Evolutionary conservation across 805 yeast genomes (phyloP), one percentile per base, ranked within the genome.

Genomic region (Candida cerambycidarum): DNA sequence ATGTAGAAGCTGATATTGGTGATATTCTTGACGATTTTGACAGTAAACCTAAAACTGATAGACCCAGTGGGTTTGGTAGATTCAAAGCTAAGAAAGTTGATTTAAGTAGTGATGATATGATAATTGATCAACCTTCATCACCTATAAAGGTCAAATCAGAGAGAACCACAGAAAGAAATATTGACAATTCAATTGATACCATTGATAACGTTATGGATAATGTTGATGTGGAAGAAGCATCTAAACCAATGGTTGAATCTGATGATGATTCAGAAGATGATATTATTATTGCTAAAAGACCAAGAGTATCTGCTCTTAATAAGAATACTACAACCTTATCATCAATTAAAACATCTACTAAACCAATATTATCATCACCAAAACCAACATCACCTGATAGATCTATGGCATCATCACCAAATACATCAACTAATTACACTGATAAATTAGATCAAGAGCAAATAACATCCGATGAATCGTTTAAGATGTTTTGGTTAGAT

Each of bases 401-500:
- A 27, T 45, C 58, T 24, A 14, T 17, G 2, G 34, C 18, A 2
- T 41, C 51, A 16, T 43, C 47, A 4, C 41, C 47, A 18, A 32
- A 25, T 12, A 33, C 21, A 4, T 37, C 24, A n/a, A 39, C 32
- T 5, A 41, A 39, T 14, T 56, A 61, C 44, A 64, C 71, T 2
- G 69, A 65, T 24, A 70, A 70, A 44, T 38, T 69, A 18, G 65
- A 61, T 9, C 54, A 57, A 35, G 41, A 56, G 2, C 49, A 51
- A 12, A 44, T 60, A 14, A 59, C 59, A 7, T 62, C 63, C n/a
- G 61, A 70, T 3, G 76, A 75, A 33, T 52, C 72, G 0, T 76
- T 89, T 58, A 78, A 79, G 53, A 81, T 92, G 82, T 93, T 76
- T 61, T 93, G 97, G 97, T 65, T 86, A 23, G 99, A 93, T 62